phyloP scores from a whole-genome alignment of 192 early-diverging fungal species.

The Coemansia sp. region DNA sequence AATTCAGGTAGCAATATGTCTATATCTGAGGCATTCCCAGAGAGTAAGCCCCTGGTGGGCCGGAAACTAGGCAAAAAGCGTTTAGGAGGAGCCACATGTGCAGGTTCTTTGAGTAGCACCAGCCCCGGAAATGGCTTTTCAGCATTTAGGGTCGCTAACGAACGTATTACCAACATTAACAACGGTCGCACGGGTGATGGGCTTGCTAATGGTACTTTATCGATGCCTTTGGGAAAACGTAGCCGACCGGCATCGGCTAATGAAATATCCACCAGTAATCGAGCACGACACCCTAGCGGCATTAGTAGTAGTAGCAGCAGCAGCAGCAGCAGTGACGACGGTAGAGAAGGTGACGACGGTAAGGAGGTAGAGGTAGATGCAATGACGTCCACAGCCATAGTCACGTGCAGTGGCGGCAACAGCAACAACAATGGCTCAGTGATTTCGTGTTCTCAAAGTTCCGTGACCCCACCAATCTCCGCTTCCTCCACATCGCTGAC shows the following conservation, averaged over 20 bases:
- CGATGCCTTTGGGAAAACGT: conserved; percentile 4
- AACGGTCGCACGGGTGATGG: neutral
- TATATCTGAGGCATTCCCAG: conserved; percentile 40
- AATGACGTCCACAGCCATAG: too few species aligned
- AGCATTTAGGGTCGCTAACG: conserved; percentile 7
- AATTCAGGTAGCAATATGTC: conserved; percentile 14
- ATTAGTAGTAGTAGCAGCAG: neutral
- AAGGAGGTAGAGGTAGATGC: too few species aligned
- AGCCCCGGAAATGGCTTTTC: conserved; percentile 1
- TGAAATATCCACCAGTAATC: too few species aligned
- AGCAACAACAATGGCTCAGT: too few species aligned
- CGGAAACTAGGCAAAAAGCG: conserved; percentile 8
- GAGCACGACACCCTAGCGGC: neutral
- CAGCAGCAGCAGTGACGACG: too few species aligned
- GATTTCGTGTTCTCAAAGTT: conserved; percentile 11
- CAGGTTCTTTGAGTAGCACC: too few species aligned
- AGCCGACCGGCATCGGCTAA: neutral
- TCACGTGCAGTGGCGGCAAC: too few species aligned
- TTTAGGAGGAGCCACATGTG: too few species aligned
- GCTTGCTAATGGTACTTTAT: neutral
- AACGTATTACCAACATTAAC: conserved; percentile 7
- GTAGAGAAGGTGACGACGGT: too few species aligned
- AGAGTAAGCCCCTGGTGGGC: conserved; percentile 27
- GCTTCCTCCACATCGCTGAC: too few species aligned
- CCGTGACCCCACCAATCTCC: conserved; percentile 7